Conservation (phyloP, 2,329 filamentous ascomycete genomes). For the Colletotrichum sp. region DNA sequence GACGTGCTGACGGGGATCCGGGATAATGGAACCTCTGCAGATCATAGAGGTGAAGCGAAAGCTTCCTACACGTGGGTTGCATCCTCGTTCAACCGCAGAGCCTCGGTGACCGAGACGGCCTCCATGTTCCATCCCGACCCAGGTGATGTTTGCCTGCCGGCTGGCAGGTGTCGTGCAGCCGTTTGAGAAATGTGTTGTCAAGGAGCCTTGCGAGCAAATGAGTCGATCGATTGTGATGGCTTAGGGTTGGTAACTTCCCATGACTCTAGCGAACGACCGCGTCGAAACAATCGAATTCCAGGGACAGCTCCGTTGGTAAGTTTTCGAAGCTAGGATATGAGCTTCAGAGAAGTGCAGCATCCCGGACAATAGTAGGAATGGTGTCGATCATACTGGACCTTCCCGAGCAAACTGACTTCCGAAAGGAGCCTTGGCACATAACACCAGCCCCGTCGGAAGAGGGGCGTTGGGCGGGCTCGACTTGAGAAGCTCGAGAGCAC, state of each 20-base stretch:
- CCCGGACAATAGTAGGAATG: not conserved
- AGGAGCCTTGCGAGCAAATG: fast-evolving
- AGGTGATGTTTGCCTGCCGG: not conserved
- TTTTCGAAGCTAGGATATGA: fast-evolving
- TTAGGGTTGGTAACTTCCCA: not conserved
- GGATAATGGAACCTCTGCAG: not conserved
- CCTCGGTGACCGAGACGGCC: not conserved
- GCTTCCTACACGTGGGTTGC: not conserved
- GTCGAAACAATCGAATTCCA: fast-evolving
- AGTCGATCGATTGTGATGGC: not conserved
- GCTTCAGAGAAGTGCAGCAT: not conserved
- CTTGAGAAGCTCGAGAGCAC: not conserved
- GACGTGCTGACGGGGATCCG: not conserved
- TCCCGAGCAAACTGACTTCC: not conserved
- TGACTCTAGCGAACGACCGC: not conserved
- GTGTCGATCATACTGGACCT: not conserved
- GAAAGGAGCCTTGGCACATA: not conserved
- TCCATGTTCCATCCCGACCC: not conserved
- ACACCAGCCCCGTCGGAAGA: not conserved
- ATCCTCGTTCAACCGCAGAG: not conserved
- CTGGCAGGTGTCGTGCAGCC: not conserved
- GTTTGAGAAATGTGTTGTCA: not conserved
- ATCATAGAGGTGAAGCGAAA: not conserved
- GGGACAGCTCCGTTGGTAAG: not conserved
- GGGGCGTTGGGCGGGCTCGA: not conserved